Conservation (phyloP, 2,329 filamentous ascomycete genomes). For the Clonostachys rosea region DNA sequence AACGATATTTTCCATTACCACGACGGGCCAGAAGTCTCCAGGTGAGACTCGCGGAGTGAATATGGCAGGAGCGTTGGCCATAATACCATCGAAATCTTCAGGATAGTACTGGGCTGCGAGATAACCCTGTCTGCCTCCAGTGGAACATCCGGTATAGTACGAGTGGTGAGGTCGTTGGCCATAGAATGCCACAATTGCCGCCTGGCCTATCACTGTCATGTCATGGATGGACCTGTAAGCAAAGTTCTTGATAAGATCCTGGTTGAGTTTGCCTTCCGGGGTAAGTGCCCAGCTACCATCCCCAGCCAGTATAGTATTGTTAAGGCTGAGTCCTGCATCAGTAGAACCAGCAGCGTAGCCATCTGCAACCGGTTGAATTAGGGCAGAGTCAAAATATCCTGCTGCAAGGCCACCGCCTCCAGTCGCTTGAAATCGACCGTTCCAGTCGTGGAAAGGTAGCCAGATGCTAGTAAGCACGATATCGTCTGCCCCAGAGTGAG, state of each 20-base stretch:
- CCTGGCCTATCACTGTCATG: conserved; percentile 32
- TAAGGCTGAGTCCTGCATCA: conserved; percentile 27
- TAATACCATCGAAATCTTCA: conserved; percentile 46
- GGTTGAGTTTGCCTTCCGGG: conserved; percentile 42
- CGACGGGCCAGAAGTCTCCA: too few relatives aligned
- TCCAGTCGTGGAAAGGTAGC: conserved; percentile 38
- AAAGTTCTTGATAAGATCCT: conserved; percentile 29
- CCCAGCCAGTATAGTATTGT: conserved; percentile 36
- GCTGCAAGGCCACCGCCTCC: conserved; percentile 44
- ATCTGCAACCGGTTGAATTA: conserved; percentile 31
- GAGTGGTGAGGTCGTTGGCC: conserved; percentile 26
- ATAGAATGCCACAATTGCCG: conserved; percentile 35
- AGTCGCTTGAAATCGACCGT: conserved; percentile 36
- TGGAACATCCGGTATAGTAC: conserved; percentile 47
- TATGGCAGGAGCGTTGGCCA: conserved; percentile 38
- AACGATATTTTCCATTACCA: too few relatives aligned
- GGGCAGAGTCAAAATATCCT: conserved; percentile 38
- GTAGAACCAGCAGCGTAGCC: conserved; percentile 34
- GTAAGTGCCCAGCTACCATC: conserved; percentile 45
- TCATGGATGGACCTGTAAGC: conserved; percentile 16
- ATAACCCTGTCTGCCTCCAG: conserved; percentile 51
- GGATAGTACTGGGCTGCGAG: conserved; percentile 45
- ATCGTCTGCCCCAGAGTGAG: too few relatives aligned
- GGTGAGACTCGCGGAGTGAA: too few relatives aligned
- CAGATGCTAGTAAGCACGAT: conserved; percentile 14